Evolutionary conservation across 768 basidiomycete genomes (phyloP).

Genomic region (Lactarius evosmus): DNA sequence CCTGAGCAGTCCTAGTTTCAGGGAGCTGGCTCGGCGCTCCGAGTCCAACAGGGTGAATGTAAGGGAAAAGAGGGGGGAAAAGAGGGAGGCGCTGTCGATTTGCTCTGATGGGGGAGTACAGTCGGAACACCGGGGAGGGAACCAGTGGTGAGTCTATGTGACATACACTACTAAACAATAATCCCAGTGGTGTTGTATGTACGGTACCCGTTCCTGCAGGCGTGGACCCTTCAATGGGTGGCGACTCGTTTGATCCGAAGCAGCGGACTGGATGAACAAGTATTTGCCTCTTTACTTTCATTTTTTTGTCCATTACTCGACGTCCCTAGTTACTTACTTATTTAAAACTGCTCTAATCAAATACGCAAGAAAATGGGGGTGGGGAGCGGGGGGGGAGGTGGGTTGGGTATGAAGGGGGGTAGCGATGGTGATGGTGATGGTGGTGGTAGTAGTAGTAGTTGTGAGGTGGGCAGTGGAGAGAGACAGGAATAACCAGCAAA

Average conservation of each 20-base stretch:
- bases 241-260: not conserved
- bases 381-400: not conserved
- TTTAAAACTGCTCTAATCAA: not conserved
- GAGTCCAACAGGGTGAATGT: too few species aligned
- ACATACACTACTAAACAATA: too few species aligned
- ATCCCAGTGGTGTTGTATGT: too few species aligned
- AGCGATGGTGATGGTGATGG: not conserved
- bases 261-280: not conserved
- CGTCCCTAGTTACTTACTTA: not conserved
- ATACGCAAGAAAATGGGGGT: conserved; percentile 4
- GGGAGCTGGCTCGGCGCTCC: too few species aligned
- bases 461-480: not conserved
- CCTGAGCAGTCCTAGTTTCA: too few species aligned
- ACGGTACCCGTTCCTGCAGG: too few species aligned
- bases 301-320: not conserved
- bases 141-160: too few species aligned
- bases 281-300: not conserved
- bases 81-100: too few species aligned
- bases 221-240: not conserved
- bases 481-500: not conserved
- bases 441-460: not conserved
- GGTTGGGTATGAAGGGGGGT: not conserved
- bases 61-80: too few species aligned
- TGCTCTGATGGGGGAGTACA: too few species aligned
- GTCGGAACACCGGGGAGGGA: too few species aligned